phyloP scores from a whole-genome alignment of 345 rosid genomes.

The Eucalyptus pauciflora region DNA sequence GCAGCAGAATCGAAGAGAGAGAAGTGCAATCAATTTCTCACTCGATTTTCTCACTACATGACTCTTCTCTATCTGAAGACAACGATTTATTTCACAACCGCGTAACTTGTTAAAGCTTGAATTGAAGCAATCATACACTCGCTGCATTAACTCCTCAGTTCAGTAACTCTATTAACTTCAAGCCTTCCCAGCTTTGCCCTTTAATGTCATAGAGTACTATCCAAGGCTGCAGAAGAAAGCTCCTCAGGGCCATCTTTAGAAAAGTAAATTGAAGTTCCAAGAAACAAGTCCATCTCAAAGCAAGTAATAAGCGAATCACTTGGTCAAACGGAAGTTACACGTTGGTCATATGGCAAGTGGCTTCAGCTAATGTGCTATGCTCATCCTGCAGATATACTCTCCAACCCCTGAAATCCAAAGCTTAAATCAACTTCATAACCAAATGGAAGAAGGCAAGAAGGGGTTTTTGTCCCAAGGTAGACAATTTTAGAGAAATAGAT shows the following conservation, averaged over 20 bases:
- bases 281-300: not conserved
- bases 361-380: slow-evolving; percentile 66
- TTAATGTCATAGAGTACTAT: not conserved
- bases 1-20: not conserved
- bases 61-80: not conserved
- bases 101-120: not conserved
- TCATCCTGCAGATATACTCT: slow-evolving; percentile 76
- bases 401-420: slow-evolving; percentile 47
- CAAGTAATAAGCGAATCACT: not conserved
- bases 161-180: not conserved
- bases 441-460: not conserved
- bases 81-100: not conserved
- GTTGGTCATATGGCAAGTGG: slow-evolving; percentile 45
- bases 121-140: not conserved
- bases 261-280: not conserved
- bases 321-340: slow-evolving; percentile 14
- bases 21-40: rapidly evolving
- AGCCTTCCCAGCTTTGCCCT: not conserved
- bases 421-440: not conserved
- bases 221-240: too few species aligned
- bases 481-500: not conserved
- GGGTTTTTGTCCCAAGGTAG: not conserved
- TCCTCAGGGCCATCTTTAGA: not conserved
- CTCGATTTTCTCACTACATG: not conserved
- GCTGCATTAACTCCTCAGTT: not conserved